Evolutionary conservation across 768 basidiomycete genomes (phyloP), one percentile per base, ranked within the genome.

Genomic region (Amanita inopinata): DNA sequence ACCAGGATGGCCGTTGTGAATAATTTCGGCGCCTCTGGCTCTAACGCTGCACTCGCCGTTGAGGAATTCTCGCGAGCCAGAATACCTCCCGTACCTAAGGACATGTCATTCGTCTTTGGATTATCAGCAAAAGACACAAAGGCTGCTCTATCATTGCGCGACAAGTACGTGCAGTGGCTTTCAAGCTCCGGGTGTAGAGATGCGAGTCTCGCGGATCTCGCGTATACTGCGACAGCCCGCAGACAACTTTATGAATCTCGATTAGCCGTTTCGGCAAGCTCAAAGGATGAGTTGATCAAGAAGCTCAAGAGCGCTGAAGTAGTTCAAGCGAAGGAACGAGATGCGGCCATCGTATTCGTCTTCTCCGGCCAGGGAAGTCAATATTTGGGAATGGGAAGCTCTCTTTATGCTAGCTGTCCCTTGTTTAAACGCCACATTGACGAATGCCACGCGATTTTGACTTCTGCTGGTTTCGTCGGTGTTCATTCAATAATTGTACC

Each of bases 361-460:
- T 85, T 83, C 56, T 78, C 83, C 12, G 85, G 84, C 5, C 80
- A 85, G 53, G 84, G 83, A 28, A 64, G 72, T 23, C 81, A 84
- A 48, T 79, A 80, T 59, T 53, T 64, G 12, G 72, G 75, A 4
- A 84, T 85, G 82, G 83, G 78, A 0, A 46, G 58, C 22, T 55
- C 58, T 0, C 66, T 86, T 11, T 87, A 86, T 44, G 52, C 52
- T 28, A 65, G 65, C 1, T 69, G 65, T 5, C 47, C 65, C 0
- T 38, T 70, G 1, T 84, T 86, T 56, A 65, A 57, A 38, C 45
- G 51, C 4, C 60, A 65, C 34, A 69, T 88, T 15, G 72, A 84
- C 50, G 64, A 72, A 36, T 86, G 83, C 49, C 65, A 85, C 33
- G 48, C 41, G 0, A 65, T 69, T 22, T 67, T 87, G 3, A 49